These are phyloP conservation scores for Ogataea siamensis DNA, from an alignment of 805 yeast genomes.

Conservation along the genomic window DNA sequence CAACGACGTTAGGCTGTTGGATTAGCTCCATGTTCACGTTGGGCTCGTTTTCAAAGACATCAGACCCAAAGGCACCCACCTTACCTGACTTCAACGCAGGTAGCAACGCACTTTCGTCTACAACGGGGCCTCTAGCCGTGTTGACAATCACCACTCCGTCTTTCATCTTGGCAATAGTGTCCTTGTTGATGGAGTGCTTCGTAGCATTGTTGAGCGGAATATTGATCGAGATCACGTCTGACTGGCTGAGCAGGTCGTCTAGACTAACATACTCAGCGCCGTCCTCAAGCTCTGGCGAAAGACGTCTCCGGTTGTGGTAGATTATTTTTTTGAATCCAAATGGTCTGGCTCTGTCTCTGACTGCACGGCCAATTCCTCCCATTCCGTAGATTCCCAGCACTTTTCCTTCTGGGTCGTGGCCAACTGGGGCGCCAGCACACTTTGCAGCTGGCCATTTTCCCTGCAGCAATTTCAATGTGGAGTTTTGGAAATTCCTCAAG, in stretches of 20 bases:
- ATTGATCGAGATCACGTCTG: conserved; percentile 73
- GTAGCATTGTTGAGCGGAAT: conserved; percentile 76
- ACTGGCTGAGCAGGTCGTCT: conserved; percentile 60
- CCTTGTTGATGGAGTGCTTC: conserved; percentile 62
- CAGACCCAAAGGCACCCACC: conserved; percentile 66
- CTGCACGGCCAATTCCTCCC: conserved; percentile 88
- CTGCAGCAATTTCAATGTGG: conserved; percentile 48
- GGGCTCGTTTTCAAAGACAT: conserved; percentile 78
- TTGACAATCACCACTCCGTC: conserved; percentile 75
- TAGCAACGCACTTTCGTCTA: conserved; percentile 61
- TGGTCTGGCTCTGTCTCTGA: conserved; percentile 66
- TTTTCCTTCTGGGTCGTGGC: conserved; percentile 74
- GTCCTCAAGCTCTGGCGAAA: conserved; percentile 60
- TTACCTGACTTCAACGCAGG: conserved; percentile 60
- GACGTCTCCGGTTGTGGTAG: conserved; percentile 66
- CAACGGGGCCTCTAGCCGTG: conserved; percentile 86
- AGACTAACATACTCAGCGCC: conserved; percentile 69
- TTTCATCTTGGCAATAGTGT: conserved; percentile 65
- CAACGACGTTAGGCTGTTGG: conserved; percentile 63
- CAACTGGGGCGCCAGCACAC: conserved; percentile 57
- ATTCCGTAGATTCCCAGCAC: conserved; percentile 79
- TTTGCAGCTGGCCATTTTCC: conserved; percentile 61
- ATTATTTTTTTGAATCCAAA: conserved; percentile 72
- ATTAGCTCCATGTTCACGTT: conserved; percentile 61
- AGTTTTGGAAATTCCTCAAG: conserved; percentile 58